phyloP scores from a whole-genome alignment of 148 eudicot species.

The Simmondsia chinensis region DNA sequence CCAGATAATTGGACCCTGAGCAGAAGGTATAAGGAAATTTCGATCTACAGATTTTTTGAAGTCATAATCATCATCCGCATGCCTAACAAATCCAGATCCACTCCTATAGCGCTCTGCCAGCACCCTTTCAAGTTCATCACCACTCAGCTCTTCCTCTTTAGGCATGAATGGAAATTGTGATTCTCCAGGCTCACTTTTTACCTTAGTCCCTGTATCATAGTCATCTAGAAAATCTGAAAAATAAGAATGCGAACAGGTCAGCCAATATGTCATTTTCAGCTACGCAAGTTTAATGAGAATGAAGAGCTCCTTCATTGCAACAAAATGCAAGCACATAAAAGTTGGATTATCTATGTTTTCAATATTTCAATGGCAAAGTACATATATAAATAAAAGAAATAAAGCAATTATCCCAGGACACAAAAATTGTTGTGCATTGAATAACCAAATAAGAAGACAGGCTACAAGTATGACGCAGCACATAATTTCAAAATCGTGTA shows the following conservation, averaged over 20 bases:
- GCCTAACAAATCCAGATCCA: conserved; percentile 56
- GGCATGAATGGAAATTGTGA: conserved; percentile 39
- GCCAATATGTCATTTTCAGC: background rate
- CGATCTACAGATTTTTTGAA: conserved; percentile 29
- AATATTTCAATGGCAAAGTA: too few relatives aligned
- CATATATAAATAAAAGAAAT: too few relatives aligned
- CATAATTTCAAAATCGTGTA: too few relatives aligned
- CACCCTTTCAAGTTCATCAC: conserved; percentile 65
- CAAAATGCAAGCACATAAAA: too few relatives aligned
- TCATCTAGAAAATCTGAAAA: conserved; percentile 52
- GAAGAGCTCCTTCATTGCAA: too few relatives aligned
- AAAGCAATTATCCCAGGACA: too few relatives aligned
- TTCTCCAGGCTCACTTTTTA: conserved; percentile 34
- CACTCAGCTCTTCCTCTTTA: conserved; percentile 78
- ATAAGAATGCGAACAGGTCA: conserved; percentile 2
- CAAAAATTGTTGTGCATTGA: too few relatives aligned
- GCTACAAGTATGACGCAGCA: too few relatives aligned
- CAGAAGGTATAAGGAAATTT: conserved; percentile 27
- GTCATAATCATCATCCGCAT: conserved; percentile 63
- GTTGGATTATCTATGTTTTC: too few relatives aligned
- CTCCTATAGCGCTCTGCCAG: conserved; percentile 71
- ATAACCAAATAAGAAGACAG: too few relatives aligned
- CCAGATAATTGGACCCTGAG: conserved; percentile 60
- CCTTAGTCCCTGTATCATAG: conserved; percentile 18
- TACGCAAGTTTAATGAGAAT: background rate